These are phyloP conservation scores for Pyricularia pennisetigena DNA, from an alignment of 2,329 filamentous ascomycete species.

Conservation along the genomic window DNA sequence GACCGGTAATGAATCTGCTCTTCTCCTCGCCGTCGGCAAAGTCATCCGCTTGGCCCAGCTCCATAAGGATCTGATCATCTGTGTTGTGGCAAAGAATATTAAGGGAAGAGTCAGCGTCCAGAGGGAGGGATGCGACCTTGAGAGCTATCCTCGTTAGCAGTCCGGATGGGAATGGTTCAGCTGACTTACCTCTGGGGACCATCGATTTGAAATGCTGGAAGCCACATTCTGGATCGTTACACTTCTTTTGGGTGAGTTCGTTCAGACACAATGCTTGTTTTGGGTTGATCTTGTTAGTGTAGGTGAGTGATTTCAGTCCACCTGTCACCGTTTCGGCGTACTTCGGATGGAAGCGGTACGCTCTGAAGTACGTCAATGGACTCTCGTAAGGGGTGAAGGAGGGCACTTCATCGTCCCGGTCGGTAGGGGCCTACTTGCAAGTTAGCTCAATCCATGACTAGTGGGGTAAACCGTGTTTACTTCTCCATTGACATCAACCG, in stretches of 20 bases:
- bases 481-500: constrained; percentile 24
- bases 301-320: constrained; percentile 83
- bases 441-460: background rate
- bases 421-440: background rate
- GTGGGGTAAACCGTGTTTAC: constrained; percentile 26
- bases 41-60: constrained; percentile 58
- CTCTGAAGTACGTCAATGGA: constrained; percentile 71
- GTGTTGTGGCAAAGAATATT: constrained; percentile 17
- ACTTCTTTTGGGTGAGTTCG: constrained; percentile 60
- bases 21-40: constrained; percentile 48
- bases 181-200: constrained; percentile 62
- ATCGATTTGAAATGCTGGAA: constrained; percentile 74
- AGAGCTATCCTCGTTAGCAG: constrained; percentile 7
- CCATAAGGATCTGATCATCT: constrained; percentile 67
- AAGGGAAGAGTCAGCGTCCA: constrained; percentile 35
- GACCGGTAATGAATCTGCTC: constrained; percentile 50
- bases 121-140: constrained; percentile 19
- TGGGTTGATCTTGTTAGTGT: constrained; percentile 81
- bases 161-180: constrained; percentile 17
- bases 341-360: constrained; percentile 80
- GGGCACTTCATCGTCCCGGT: background rate
- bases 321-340: constrained; percentile 60
- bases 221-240: constrained; percentile 62
- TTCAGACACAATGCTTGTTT: constrained; percentile 65
- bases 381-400: constrained; percentile 60